Evolutionary conservation across 176 grass and related monocot genomes (phyloP), one percentile per base, ranked within the genome.

Genomic region (Raddia guianensis): DNA sequence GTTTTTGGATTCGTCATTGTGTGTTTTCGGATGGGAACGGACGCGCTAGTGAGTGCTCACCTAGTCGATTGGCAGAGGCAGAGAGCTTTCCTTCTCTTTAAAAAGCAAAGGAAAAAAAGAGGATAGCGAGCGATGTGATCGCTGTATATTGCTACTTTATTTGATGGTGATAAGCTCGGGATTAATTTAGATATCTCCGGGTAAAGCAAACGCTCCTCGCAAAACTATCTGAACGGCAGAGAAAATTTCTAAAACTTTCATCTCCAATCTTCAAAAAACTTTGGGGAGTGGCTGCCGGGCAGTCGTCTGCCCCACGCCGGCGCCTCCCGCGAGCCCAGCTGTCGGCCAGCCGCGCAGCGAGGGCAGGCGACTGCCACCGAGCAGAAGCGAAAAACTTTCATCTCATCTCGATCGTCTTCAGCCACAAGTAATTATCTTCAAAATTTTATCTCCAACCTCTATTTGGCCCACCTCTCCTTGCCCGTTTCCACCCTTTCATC

Each of bases 1-100:
- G 44, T 74, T 88, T 80, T 48, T 21, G 40, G 76, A 75, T 89
- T 75, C 35, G 70, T 63, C 69, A 51, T 64, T 80, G 37, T 80
- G 37, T 40, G 37, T 40, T 40, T 40, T 33, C 18, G 55, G 82
- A 89, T 80, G 71, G 73, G 76, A 60, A 89, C 46, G 76, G 82
- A n/a, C 3, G 35, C 3, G 20, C 9, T 80, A 0, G 27, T 27
- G 27, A 89, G 87, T 89, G 87, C 82, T 80, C 0, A 11, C 12
- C 75, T 70, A 84, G 76, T 70, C 62, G 62, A 62, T 69, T 52
- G 65, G 12, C 44, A 83, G n/a, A 47, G 10, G 43, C 9, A 60
- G 9, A 51, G 11, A 55, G 45, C 21, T 42, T 66, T 74, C 75
- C 3, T 88, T 80, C 53, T 83, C 74, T 60, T 60, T 61, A 48